Evolutionary conservation across 768 basidiomycete species (phyloP).

Genomic region (Sporobolomyces roseus): DNA sequence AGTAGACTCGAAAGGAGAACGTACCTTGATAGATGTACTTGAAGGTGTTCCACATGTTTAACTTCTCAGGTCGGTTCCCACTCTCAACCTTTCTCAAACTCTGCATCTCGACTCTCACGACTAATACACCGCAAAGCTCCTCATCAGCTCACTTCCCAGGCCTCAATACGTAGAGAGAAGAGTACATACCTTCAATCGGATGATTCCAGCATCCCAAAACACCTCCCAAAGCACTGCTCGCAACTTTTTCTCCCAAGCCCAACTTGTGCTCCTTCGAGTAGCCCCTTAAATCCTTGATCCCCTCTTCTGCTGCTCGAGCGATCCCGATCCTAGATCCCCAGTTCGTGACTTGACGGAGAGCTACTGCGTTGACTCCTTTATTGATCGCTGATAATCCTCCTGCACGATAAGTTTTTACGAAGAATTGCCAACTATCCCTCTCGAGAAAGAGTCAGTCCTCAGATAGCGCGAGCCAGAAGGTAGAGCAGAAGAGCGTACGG

Average conservation of each 20-base stretch:
- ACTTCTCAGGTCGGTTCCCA: slow-evolving; percentile 73
- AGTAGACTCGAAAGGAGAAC: background rate
- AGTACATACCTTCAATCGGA: slow-evolving; percentile 28
- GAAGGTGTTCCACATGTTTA: slow-evolving; percentile 76
- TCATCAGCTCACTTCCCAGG: too few relatives aligned
- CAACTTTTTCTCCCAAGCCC: slow-evolving; percentile 75
- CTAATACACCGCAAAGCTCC: too few relatives aligned
- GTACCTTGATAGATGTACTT: slow-evolving; percentile 75
- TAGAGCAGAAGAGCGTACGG: background rate
- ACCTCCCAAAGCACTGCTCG: slow-evolving; percentile 74
- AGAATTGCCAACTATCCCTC: slow-evolving; percentile 63
- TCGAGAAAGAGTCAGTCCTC: background rate
- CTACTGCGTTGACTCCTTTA: slow-evolving; percentile 84
- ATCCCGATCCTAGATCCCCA: slow-evolving; percentile 56
- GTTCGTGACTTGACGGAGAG: slow-evolving; percentile 51
- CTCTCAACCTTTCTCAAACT: slow-evolving; percentile 74
- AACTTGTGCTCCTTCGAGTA: slow-evolving; percentile 69
- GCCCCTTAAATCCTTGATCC: slow-evolving; percentile 70
- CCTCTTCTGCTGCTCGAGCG: slow-evolving; percentile 57
- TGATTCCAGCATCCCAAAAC: slow-evolving; percentile 98
- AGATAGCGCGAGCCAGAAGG: too few relatives aligned
- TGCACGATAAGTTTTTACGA: slow-evolving; percentile 51
- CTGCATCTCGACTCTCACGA: slow-evolving; percentile 99
- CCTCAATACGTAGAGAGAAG: too few relatives aligned
- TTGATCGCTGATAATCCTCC: slow-evolving; percentile 47